Evolutionary conservation across 2,329 filamentous ascomycete genomes (phyloP).

Genomic region (Microcera coccophila): DNA sequence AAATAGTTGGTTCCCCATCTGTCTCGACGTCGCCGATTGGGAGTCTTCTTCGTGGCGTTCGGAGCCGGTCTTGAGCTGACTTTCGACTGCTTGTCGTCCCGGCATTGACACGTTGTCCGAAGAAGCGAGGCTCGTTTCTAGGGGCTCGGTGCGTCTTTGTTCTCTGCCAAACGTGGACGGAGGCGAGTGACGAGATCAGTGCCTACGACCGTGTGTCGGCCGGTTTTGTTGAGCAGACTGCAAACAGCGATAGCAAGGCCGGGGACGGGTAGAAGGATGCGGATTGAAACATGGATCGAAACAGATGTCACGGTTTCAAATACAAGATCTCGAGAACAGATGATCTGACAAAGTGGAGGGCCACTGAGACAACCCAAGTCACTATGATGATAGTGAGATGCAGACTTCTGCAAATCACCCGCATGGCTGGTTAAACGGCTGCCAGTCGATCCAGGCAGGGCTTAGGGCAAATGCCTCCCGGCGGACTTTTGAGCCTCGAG

Average conservation of each 20-base stretch:
- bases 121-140: too few species aligned
- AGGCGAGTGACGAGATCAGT: neutral
- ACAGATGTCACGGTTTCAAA: neutral
- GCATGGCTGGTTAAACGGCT: neutral
- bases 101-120: neutral
- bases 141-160: too few species aligned
- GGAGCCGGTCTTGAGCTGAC: neutral
- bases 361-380: neutral
- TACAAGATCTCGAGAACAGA: neutral
- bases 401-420: neutral
- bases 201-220: neutral
- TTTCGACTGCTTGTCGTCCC: neutral
- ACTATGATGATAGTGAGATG: neutral
- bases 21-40: neutral
- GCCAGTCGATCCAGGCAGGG: neutral
- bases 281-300: neutral
- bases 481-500: neutral
- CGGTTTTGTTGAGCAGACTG: neutral
- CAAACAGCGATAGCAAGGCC: neutral
- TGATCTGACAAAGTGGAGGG: neutral
- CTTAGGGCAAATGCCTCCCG: neutral
- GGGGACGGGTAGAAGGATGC: neutral
- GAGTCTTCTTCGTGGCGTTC: neutral
- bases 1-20: neutral
- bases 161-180: too few species aligned